Conservation (phyloP, 352 stramenopile genomes). For the Phytophthora ohioensis region DNA sequence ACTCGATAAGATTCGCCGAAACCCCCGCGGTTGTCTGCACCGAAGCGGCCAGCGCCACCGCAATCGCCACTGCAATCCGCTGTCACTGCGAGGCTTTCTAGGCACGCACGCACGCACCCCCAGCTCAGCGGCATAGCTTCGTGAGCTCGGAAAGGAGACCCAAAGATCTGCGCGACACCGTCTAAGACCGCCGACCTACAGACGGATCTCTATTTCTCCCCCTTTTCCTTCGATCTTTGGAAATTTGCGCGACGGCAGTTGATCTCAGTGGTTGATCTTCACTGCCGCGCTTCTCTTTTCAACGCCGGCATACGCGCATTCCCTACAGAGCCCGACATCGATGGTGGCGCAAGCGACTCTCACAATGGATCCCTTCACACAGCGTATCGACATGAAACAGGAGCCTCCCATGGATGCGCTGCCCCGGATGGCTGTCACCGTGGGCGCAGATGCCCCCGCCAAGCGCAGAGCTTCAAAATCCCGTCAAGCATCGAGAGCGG, state of each 20-base stretch:
- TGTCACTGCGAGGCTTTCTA: conserved; percentile 22
- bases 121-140: neutral
- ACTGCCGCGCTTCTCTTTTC: neutral
- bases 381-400: conserved; percentile 33
- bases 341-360: conserved; percentile 31
- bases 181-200: conserved; percentile 17
- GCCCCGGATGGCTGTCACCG: neutral
- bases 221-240: conserved; percentile 37
- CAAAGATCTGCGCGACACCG: conserved; percentile 12
- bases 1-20: conserved; percentile 45
- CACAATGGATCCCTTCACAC: conserved; percentile 34
- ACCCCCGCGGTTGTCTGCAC: conserved; percentile 11
- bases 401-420: conserved; percentile 8
- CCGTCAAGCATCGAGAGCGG: conserved; percentile 4
- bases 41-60: conserved; percentile 9
- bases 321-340: neutral
- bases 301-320: too few relatives aligned
- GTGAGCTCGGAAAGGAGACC: neutral
- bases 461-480: conserved; percentile 30
- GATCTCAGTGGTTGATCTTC: neutral
- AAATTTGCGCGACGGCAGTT: conserved; percentile 20
- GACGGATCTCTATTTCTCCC: conserved; percentile 1
- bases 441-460: neutral
- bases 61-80: neutral
- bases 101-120: conserved; percentile 17